Percentiles rank a stretch among this genome's conserved stretches.
These are phyloP conservation scores for Akanthomyces lecanii DNA, from an alignment of 2,329 filamentous ascomycete species.

Conservation along the genomic window DNA sequence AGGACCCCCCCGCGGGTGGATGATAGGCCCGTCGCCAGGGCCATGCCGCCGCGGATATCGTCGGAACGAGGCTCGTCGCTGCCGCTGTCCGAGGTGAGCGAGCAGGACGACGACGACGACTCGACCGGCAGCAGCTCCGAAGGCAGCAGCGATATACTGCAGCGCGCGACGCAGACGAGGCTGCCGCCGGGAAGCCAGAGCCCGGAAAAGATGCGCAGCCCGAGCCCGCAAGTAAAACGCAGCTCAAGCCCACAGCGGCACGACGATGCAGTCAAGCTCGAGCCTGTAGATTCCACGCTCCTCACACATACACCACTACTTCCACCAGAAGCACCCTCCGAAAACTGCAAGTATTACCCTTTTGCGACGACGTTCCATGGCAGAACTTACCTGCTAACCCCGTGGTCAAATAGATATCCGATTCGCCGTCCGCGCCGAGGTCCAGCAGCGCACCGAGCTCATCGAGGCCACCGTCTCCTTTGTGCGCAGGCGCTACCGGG, in stretches of 20 bases:
- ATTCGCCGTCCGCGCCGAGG: conserved; percentile 81
- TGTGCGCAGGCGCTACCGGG: conserved; percentile 54
- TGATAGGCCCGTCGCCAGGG: conserved; percentile 41
- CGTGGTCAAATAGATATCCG: conserved; percentile 62
- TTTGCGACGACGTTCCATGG: neutral
- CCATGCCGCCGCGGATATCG: conserved; percentile 35
- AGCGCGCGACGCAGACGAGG: conserved; percentile 50
- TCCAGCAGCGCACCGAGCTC: conserved; percentile 80
- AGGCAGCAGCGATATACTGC: conserved; percentile 33
- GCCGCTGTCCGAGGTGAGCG: neutral
- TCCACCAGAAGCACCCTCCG: conserved; percentile 27
- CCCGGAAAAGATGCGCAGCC: conserved; percentile 46
- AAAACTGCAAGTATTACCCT: conserved; percentile 47
- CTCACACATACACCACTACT: conserved; percentile 20
- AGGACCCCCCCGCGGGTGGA: conserved; percentile 39
- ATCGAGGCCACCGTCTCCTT: conserved; percentile 69
- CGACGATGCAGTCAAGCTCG: conserved; percentile 36
- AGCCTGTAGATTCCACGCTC: conserved; percentile 27
- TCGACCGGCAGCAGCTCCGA: conserved; percentile 28
- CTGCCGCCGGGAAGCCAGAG: conserved; percentile 53
- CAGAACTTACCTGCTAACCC: neutral
- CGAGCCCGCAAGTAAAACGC: conserved; percentile 35
- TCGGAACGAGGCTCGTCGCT: conserved; percentile 11
- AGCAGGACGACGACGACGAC: conserved; percentile 21
- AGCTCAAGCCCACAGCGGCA: conserved; percentile 19